phyloP scores from a whole-genome alignment of 2,329 filamentous ascomycete species.

The Ophiosphaerella herpotricha region DNA sequence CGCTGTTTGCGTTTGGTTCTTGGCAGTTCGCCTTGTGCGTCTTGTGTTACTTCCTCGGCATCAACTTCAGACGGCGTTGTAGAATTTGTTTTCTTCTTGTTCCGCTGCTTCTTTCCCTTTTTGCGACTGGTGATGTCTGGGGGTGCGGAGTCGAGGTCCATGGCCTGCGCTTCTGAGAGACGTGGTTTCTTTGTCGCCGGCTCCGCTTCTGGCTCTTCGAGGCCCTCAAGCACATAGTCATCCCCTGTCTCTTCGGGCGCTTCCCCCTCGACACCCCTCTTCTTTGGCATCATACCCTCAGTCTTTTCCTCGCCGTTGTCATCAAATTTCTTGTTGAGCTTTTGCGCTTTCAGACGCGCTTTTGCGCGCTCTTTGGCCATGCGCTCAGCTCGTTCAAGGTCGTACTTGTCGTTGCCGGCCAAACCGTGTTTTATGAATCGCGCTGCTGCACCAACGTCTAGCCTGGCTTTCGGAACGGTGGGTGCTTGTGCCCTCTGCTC shows the following conservation, averaged over 20 bases:
- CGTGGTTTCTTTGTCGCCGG: slow-evolving; percentile 14
- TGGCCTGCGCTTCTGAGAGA: slow-evolving; percentile 9
- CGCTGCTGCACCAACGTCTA: slow-evolving; percentile 76
- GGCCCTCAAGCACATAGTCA: slow-evolving; percentile 17
- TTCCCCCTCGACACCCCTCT: slow-evolving; percentile 30
- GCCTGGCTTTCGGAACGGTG: slow-evolving; percentile 57
- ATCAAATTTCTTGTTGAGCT: slow-evolving; percentile 35
- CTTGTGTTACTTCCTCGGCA: background rate
- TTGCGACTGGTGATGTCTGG: slow-evolving; percentile 1
- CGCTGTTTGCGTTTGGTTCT: slow-evolving; percentile 8
- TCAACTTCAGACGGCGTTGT: slow-evolving; percentile 1
- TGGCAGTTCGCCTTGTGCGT: background rate
- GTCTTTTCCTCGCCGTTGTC: slow-evolving; percentile 29
- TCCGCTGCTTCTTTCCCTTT: background rate
- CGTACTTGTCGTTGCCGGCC: slow-evolving; percentile 55
- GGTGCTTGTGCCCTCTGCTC: slow-evolving; percentile 52
- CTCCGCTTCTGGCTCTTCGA: slow-evolving; percentile 14
- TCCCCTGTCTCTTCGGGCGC: slow-evolving; percentile 14
- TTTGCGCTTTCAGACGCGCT: slow-evolving; percentile 25
- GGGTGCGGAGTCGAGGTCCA: slow-evolving; percentile 11
- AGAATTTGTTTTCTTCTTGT: slow-evolving; percentile 4
- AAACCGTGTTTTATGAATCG: slow-evolving; percentile 83
- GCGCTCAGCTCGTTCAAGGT: slow-evolving; percentile 46
- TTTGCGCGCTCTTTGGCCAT: slow-evolving; percentile 42
- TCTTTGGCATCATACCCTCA: slow-evolving; percentile 22